phyloP scores from a whole-genome alignment of 1,139 yeast species.

The Trichomonascaceae sp. region DNA sequence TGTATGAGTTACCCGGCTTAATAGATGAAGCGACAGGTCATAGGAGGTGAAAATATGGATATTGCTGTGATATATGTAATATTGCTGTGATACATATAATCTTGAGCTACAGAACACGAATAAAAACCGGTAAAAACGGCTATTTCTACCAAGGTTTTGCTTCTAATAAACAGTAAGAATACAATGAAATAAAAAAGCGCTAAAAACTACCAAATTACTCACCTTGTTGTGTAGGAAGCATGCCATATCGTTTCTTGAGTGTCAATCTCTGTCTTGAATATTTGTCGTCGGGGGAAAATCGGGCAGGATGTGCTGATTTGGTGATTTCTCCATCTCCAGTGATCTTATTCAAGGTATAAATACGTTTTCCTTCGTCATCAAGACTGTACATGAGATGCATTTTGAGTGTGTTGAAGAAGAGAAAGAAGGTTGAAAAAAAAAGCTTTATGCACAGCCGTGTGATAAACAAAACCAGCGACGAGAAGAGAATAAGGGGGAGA shows the following conservation, averaged over 20 bases:
- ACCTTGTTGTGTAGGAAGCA: slow-evolving; percentile 79
- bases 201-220: slow-evolving; percentile 18
- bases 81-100: neutral
- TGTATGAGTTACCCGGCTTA: neutral
- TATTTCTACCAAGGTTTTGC: slow-evolving; percentile 18
- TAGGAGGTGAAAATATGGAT: too few species aligned
- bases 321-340: slow-evolving; percentile 90
- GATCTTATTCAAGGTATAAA: slow-evolving; percentile 81
- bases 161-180: slow-evolving; percentile 9
- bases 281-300: slow-evolving; percentile 99
- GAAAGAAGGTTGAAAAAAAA: neutral
- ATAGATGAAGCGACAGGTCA: neutral
- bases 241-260: slow-evolving; percentile 85
- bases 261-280: slow-evolving; percentile 99
- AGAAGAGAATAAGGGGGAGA: neutral
- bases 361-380: slow-evolving; percentile 90
- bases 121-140: neutral
- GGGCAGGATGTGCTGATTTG: slow-evolving; percentile 98
- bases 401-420: slow-evolving; percentile 17
- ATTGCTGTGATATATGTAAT: too few species aligned
- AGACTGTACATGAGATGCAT: slow-evolving; percentile 99
- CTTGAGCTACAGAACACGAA: neutral
- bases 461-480: neutral
- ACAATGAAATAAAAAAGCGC: neutral
- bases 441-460: neutral